Conservation (phyloP, 208 protist species). For the Leptomonas pyrrhocoris region DNA sequence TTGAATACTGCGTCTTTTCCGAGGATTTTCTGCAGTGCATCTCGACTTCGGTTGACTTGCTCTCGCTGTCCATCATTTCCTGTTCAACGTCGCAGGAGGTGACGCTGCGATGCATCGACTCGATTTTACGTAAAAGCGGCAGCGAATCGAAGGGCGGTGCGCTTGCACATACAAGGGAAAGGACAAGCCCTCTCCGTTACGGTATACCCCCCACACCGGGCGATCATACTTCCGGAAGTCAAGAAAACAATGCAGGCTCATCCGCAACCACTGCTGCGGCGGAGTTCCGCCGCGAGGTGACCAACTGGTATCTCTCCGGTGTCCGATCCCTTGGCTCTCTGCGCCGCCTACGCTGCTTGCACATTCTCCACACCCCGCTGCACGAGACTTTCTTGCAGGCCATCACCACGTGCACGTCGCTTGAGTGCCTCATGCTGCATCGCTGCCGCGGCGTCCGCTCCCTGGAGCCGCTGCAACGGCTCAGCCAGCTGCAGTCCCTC, state of each 20-base stretch:
- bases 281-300: constrained; percentile 15
- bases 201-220: no score
- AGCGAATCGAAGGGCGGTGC: no score
- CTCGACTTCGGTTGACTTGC: constrained; percentile 51
- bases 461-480: constrained; percentile 50
- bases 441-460: constrained; percentile 57
- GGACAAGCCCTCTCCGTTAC: no score
- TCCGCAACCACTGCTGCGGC: background rate
- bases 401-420: constrained; percentile 42
- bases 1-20: constrained; percentile 52
- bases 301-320: constrained; percentile 72
- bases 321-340: constrained; percentile 58
- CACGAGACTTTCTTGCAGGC: constrained; percentile 53
- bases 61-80: constrained; percentile 50
- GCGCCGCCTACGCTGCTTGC: constrained; percentile 62
- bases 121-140: constrained; percentile 60
- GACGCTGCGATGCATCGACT: constrained; percentile 58
- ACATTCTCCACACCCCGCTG: constrained; percentile 60
- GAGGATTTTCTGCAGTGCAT: constrained; percentile 75
- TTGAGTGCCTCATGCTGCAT: constrained; percentile 75
- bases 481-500: constrained; percentile 49
- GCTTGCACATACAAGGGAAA: no score
- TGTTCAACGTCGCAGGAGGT: constrained; percentile 63
- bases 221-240: no score
- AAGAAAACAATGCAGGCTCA: no score